Base-by-base conservation (phyloP, 169 alveolate genomes). In the Plasmodium ovale region DNA sequence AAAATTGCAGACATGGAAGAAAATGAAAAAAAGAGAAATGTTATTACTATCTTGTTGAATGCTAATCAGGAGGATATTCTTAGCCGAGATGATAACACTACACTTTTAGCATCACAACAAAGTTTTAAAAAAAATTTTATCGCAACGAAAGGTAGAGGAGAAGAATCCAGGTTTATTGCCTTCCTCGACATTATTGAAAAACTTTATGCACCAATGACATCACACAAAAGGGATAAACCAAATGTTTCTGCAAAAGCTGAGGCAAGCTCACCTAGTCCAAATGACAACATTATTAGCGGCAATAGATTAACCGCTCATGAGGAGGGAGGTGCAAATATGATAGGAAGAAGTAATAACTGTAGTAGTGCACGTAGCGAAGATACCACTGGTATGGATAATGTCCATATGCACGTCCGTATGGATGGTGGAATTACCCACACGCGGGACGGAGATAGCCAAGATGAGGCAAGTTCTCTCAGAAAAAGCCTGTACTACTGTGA, bases 131-230 rank as follows among this genome's bases (percentile, higher is more conserved):
- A 62, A 35, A 77, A 25, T 23, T 12, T 35, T 0, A 19, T 77
- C 9, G 44, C n/a, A 16, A 77, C 27, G 44, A 77, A 62, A 21
- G 54, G 27, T 6, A 85, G 42, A 69, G 1, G 10, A 14, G 87
- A 85, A 12, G 77, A 69, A 51, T 19, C 56, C n/a, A 85, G 51
- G 21, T 68, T 67, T 47, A 21, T 82, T 29, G 85, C 90, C 2
- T 85, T 85, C 16, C 69, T 85, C 0, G 91, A 85, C 33, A 85
- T 85, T 10, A 85, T 85, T 16, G 91, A 85, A 42, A 54, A 37
- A 23, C 31, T 85, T 16, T 85, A 85, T 37, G 16, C 87, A 0
- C 54, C 64, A 7, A 4, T 19, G 39, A 14, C 1, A 6, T 10
- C 16, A 16, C 6, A 4, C 2, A 79, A 68, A 62, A 85, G n/a